Base-by-base conservation (phyloP, 106 monocot genomes). In the Posidonia australis region DNA sequence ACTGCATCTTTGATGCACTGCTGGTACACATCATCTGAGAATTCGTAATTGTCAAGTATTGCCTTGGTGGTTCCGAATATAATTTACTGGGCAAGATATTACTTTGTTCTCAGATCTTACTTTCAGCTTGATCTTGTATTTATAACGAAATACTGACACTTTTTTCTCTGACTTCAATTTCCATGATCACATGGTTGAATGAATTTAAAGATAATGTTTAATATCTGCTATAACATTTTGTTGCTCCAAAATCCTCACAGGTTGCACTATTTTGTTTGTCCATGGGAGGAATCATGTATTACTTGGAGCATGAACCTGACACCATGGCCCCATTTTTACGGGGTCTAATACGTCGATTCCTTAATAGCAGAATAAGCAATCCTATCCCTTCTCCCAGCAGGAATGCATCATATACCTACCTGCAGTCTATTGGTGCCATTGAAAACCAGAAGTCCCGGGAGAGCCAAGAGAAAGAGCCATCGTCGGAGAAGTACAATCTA, bases 201-300 rank as follows among this genome's bases (percentile, higher is more conserved):
- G n/a, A n/a, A n/a, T n/a, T n/a, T n/a, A n/a, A n/a, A n/a, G n/a
- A n/a, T n/a, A n/a, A n/a, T n/a, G n/a, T n/a, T n/a, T n/a, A n/a
- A n/a, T n/a, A n/a, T n/a, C n/a, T n/a, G 36, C 36, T 36, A 7
- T 36, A 7, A 36, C 7, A 36, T 36, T 36, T 36, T 20, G 32
- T 17, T 60, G 10, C 31, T 41, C 41, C 11, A 7, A n/a, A 67
- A 19, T 36, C 14, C 9, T 62, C 51, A 26, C 90, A 96, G 96
- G 96, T 96, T 44, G 74, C 78, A 30, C 78, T 96, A 21, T 96
- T 96, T 49, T 96, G 87, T 67, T 52, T 87, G 27, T 90, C 79
- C 71, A 96, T 90, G 90, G 96, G 96, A 64, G 96, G 96, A 69
- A 90, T 83, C 58, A 96, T 96, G 96, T 96, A 90, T 71, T 96